Evolutionary conservation across 495 filamentous ascomycete species (phyloP).

Genomic region (Bacidia rubella): DNA sequence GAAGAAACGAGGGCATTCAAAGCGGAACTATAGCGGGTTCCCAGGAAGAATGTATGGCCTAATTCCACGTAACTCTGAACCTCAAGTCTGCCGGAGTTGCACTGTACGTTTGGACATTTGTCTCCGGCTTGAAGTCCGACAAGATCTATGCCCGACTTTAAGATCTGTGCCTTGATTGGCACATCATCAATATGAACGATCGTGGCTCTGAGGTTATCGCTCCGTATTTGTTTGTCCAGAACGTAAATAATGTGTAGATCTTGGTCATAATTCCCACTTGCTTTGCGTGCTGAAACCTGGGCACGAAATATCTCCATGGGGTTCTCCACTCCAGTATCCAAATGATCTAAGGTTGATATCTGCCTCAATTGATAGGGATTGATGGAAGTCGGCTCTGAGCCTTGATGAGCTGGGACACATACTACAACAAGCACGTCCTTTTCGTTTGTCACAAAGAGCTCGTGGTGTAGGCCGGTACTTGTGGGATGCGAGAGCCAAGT

Average conservation of each 20-base stretch:
- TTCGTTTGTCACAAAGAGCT: background rate
- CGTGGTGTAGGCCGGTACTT: background rate
- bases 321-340: conserved; percentile 13
- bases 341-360: background rate
- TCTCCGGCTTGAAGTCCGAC: conserved; percentile 55
- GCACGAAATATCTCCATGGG: background rate
- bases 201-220: background rate
- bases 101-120: conserved; percentile 48
- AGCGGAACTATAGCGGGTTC: conserved; percentile 71
- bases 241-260: background rate
- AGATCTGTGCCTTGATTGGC: conserved; percentile 4
- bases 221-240: conserved; percentile 1
- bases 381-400: conserved; percentile 43
- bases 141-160: conserved; percentile 32
- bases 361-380: conserved; percentile 45
- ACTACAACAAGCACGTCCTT: conserved; percentile 51
- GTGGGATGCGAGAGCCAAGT: too few relatives aligned
- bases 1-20: conserved; percentile 46
- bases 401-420: conserved; percentile 35
- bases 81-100: conserved; percentile 46
- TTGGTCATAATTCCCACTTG: background rate
- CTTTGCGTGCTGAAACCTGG: background rate
- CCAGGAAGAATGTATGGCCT: conserved; percentile 89
- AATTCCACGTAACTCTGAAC: conserved; percentile 70
- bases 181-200: background rate